A percentile compares a stretch with the other conserved stretches of the same genome.
Evolutionary conservation across 2,329 filamentous ascomycete species (phyloP).

Genomic region (Sordariomycetes sp.): DNA sequence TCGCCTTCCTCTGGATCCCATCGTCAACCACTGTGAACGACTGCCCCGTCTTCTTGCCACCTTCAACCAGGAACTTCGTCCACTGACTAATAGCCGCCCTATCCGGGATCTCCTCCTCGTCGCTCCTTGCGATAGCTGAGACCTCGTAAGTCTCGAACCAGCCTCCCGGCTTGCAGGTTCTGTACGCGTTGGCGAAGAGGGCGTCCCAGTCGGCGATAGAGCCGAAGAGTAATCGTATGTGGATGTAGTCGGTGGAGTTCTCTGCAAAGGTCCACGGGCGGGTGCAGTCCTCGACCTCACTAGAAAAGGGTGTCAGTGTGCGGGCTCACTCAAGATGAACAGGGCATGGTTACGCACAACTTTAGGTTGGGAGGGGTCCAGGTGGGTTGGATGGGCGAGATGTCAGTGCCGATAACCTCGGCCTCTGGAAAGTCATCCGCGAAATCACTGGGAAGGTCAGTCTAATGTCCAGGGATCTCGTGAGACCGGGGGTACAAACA

Average conservation of each 20-base stretch:
- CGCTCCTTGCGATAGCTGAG: not conserved
- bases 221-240: conserved; percentile 46
- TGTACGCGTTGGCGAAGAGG: conserved; percentile 18
- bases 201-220: conserved; percentile 44
- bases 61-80: conserved; percentile 7
- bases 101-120: not conserved
- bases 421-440: conserved; percentile 30
- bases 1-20: conserved; percentile 7
- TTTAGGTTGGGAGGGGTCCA: conserved; percentile 32
- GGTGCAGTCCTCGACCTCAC: conserved; percentile 20
- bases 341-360: conserved; percentile 12
- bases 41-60: conserved; percentile 2
- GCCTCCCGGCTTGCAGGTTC: conserved; percentile 8
- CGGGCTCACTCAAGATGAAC: conserved; percentile 1
- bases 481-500: conserved; percentile 20
- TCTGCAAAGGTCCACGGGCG: conserved; percentile 31
- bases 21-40: conserved; percentile 3
- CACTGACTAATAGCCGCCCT: conserved; percentile 4
- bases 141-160: conserved; percentile 8
- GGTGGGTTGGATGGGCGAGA: conserved; percentile 44
- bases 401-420: conserved; percentile 38
- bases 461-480: not conserved
- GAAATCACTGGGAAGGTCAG: conserved; percentile 30
- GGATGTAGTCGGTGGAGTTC: conserved; percentile 45
- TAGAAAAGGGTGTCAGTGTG: conserved; percentile 6